Evolutionary conservation across 208 protist species (phyloP), one percentile per base, ranked within the genome.

Genomic region (Leishmania tarentolae): DNA sequence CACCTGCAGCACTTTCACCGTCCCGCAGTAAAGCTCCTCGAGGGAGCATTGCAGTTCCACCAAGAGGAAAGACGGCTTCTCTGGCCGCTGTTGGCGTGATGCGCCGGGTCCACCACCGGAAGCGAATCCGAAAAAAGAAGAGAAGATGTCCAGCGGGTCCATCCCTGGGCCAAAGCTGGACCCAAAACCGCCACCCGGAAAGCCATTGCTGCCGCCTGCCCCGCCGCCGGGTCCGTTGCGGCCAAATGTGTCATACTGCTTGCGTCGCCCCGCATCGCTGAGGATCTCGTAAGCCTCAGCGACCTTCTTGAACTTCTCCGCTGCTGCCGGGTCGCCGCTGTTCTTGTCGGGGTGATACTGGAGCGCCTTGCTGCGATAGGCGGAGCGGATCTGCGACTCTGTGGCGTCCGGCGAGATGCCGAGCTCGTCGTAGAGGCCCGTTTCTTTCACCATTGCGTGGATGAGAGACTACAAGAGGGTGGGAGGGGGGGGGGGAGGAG

Each of bases 1-100:
- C 70, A 99, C 88, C 37, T 88, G 85, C 42, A 99, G 69, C 82
- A 99, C 98, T 77, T 92, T 93, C 13, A 90, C 92, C 72, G 97
- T 98, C 47, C 99, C 99, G 46, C 97, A 99, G 91, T 99, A 99
- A 40, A 99, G 85, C 83, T 99, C 95, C 80, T 99, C 98, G 44
- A 99, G 93, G 11, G 93, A 92, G 59, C 99, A 95, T 63, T 90
- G 82, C 70, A 99, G 81, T 78, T 94, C 91, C 76, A 98, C 90
- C 72, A 95, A 82, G 63, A 99, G 88, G 79, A 99, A 96, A 2
- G 87, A 76, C 46, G 99, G 79, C 75, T 85, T 98, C 90, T 81
- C 99, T 53, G 86, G 91, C 71, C 98, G 98, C 61, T 87, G 78
- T 76, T 90, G 80, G 44, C 86, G 82, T 40, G 81, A 76, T 24